Evolutionary conservation across 2,329 filamentous ascomycete species (phyloP).

Genomic region (Bipolaris bicolor): DNA sequence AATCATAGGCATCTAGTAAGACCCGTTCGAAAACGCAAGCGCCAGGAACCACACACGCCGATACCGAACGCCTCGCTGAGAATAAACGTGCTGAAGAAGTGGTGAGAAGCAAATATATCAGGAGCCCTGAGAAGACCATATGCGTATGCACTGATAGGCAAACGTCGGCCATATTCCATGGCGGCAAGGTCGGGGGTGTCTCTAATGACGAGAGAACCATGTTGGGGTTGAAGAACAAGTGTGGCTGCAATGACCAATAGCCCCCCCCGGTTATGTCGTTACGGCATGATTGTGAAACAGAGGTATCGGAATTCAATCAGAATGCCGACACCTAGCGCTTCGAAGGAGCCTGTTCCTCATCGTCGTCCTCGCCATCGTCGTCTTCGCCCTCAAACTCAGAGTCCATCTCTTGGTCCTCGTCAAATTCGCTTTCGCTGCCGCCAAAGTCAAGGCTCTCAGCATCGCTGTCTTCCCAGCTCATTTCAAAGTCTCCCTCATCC

Average conservation of each 20-base stretch:
- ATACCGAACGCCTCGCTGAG: conserved; percentile 36
- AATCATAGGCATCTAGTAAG: conserved; percentile 2
- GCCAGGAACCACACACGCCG: conserved; percentile 11
- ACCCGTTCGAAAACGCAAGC: conserved; percentile 1
- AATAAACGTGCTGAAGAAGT: conserved; percentile 12
- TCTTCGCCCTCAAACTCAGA: conserved; percentile 63
- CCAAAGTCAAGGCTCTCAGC: conserved; percentile 71
- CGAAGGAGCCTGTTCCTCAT: conserved; percentile 31
- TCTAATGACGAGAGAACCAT: background rate
- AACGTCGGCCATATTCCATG: background rate
- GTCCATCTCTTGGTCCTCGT: conserved; percentile 65
- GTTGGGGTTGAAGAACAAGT: background rate
- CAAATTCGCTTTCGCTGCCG: conserved; percentile 60
- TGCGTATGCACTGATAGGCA: conserved; percentile 11
- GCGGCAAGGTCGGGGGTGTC: background rate
- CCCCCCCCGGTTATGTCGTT: background rate
- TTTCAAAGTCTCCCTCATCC: conserved; percentile 65
- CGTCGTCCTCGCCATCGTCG: conserved; percentile 40
- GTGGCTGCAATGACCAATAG: background rate
- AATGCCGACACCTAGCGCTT: conserved; percentile 9
- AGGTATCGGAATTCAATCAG: background rate
- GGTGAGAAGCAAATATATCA: conserved; percentile 4
- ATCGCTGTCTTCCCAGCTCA: conserved; percentile 55
- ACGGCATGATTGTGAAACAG: background rate
- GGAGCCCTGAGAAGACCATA: conserved; percentile 1